Base-by-base conservation (phyloP, 2,329 filamentous ascomycete genomes). In the Calonectria naviculata region DNA sequence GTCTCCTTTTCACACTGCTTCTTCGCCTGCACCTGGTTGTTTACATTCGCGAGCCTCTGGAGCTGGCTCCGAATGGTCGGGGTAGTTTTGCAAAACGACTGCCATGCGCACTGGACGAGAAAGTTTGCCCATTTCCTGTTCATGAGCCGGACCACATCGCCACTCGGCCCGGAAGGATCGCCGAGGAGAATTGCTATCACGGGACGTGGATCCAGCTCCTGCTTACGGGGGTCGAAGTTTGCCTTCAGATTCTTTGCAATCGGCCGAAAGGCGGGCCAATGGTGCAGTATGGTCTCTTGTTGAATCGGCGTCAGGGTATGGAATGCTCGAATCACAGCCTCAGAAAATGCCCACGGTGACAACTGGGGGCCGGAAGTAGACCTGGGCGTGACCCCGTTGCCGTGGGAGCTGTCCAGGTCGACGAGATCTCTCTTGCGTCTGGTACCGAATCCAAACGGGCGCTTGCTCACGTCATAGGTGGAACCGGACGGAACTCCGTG, bases 121-220 rank as follows among this genome's bases (percentile, higher is more conserved):
- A 67, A 56, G 29, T 62, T 56, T 26, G 44, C 62, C 28, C 52
- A 54, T 36, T 31, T 66, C 12, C 21, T 42, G 3, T 24, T 28
- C 68, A 66, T 67, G 44, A 56, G 42, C 13, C 41, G 34, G 28
- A 67, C 44, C 21, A 61, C 46, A 12, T 62, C 28, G 21, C 52
- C 68, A 2, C 60, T 52, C 9, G 41, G 34, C 2, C 42, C 62
- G 6, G 62, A 42, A 19, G 68, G 68, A 44, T 61, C 54, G 4
- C 28, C 68, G 9, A 70, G 29, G 12, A 62, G 13, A 10, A 67
- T 54, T 2, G 68, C 68, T 56, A 70, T 12, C 2, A 60, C 26
- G 5, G 63, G 52, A 5, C 63, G 63, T 24, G 63, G 62, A 21
- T 70, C 68, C 5, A 70, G 26, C 21, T 69, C 61, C 15, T 38